A percentile compares a stretch with the other conserved stretches of the same genome.
phyloP scores from a whole-genome alignment of 306 rosid genomes.

The Purshia tridentata region DNA sequence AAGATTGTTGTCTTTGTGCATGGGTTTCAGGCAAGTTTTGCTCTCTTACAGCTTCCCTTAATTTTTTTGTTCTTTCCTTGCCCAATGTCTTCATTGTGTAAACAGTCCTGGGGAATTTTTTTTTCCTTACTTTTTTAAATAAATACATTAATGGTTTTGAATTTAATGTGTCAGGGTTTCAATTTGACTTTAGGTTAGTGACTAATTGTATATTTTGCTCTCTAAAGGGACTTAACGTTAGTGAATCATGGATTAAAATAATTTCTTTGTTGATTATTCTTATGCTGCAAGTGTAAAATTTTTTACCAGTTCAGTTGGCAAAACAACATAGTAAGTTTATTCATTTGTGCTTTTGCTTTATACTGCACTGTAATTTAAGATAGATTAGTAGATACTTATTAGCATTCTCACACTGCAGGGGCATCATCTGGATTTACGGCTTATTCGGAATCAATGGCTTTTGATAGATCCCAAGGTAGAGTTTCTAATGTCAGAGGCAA shows the following conservation, averaged over 20 bases:
- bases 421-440: constrained; percentile 90
- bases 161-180: not conserved
- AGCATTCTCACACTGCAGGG: constrained; percentile 51
- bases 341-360: constrained; percentile 5
- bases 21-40: constrained; percentile 92
- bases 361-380: not conserved
- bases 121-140: too few species aligned
- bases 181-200: not conserved
- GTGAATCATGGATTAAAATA: constrained; percentile 1
- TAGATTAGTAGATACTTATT: not conserved
- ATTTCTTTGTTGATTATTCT: not conserved
- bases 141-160: not conserved
- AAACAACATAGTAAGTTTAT: not conserved
- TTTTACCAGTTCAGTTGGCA: not conserved
- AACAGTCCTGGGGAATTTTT: not conserved
- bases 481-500: constrained; percentile 86
- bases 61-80: not conserved
- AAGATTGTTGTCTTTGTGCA: constrained; percentile 92
- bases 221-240: not conserved
- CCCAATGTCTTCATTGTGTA: not conserved
- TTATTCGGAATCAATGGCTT: constrained; percentile 91
- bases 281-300: not conserved
- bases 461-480: constrained; percentile 79
- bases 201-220: not conserved
- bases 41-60: constrained; percentile 1